These are phyloP conservation scores for Pichia paraexigua DNA, from an alignment of 805 yeast species.

Conservation along the genomic window DNA sequence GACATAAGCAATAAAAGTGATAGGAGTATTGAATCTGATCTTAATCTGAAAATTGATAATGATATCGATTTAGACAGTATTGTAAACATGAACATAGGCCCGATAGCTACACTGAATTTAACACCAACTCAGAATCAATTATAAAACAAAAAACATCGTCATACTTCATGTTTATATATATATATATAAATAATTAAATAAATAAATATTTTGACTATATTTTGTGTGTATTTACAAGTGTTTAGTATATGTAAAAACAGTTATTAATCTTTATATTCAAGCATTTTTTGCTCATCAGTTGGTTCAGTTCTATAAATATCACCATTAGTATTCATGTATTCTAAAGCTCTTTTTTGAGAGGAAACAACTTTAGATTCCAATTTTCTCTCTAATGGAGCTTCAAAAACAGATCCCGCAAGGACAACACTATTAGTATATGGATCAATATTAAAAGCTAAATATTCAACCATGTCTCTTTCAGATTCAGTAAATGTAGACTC, in stretches of 20 bases:
- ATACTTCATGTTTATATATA: not conserved
- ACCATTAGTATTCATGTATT: slow-evolving; percentile 27
- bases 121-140: slow-evolving; percentile 8
- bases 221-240: not conserved
- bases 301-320: slow-evolving; percentile 33
- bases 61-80: slow-evolving; percentile 9
- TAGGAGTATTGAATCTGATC: not conserved
- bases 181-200: not conserved
- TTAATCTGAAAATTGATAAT: not conserved
- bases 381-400: slow-evolving; percentile 38
- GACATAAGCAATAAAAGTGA: not conserved
- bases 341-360: slow-evolving; percentile 23
- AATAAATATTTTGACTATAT: not conserved
- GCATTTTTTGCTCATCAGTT: slow-evolving; percentile 16
- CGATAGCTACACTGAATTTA: slow-evolving; percentile 6
- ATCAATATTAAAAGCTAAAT: slow-evolving; percentile 54
- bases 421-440: slow-evolving; percentile 49
- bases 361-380: slow-evolving; percentile 23
- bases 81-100: slow-evolving; percentile 15
- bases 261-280: slow-evolving; percentile 8
- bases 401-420: slow-evolving; percentile 63
- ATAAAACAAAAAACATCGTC: not conserved
- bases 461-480: slow-evolving; percentile 51
- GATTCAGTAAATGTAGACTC: slow-evolving; percentile 36
- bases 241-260: not conserved